These are phyloP conservation scores for Naumovozyma castellii DNA, from an alignment of 805 yeast genomes.

Conservation along the genomic window DNA sequence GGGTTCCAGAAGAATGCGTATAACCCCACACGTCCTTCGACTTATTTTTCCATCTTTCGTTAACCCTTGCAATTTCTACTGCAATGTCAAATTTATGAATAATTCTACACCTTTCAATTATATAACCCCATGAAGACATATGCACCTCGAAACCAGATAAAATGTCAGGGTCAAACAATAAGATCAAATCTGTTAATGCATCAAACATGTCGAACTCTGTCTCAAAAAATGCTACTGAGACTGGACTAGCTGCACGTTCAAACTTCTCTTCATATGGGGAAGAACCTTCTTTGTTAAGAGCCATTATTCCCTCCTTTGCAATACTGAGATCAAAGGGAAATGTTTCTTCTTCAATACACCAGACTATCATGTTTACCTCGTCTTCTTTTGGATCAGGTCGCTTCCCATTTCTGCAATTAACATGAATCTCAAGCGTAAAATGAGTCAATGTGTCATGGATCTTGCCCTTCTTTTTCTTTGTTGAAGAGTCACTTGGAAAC, in stretches of 20 bases:
- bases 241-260: slow-evolving; percentile 11
- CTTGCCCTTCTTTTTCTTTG: slow-evolving; percentile 31
- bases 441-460: slow-evolving; percentile 42
- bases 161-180: slow-evolving; percentile 75
- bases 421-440: slow-evolving; percentile 62
- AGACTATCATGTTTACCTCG: slow-evolving; percentile 49
- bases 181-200: slow-evolving; percentile 45
- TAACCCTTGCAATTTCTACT: slow-evolving; percentile 54
- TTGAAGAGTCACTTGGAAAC: slow-evolving; percentile 3
- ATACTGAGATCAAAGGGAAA: slow-evolving; percentile 29
- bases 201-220: slow-evolving; percentile 54
- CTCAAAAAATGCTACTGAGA: slow-evolving; percentile 34
- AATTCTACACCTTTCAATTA: slow-evolving; percentile 51
- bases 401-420: slow-evolving; percentile 39
- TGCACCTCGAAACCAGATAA: slow-evolving; percentile 80
- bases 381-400: slow-evolving; percentile 62
- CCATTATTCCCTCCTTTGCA: slow-evolving; percentile 32
- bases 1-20: slow-evolving; percentile 62
- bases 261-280: slow-evolving; percentile 4
- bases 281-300: slow-evolving; percentile 9
- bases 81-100: slow-evolving; percentile 44
- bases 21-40: slow-evolving; percentile 71
- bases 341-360: slow-evolving; percentile 45
- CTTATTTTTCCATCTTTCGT: slow-evolving; percentile 39
- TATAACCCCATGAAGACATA: slow-evolving; percentile 79